Conservation (phyloP, 1,139 yeast species). For the Kurtzmaniella quercitrusa region DNA sequence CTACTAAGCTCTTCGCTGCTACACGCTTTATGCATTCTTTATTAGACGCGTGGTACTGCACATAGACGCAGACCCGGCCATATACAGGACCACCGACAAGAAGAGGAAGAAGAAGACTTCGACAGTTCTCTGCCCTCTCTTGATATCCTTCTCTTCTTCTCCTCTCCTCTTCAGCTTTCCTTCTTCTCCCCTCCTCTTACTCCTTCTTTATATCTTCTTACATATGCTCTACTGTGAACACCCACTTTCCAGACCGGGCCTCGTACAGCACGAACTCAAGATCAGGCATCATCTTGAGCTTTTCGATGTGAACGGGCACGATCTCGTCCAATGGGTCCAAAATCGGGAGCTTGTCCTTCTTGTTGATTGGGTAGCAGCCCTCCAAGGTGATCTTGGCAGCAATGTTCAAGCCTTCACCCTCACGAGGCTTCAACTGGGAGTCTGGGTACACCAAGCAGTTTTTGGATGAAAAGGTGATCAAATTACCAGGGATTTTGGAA, state of each 20-base stretch:
- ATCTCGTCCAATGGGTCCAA: constrained; percentile 75
- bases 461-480: constrained; percentile 58
- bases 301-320: constrained; percentile 63
- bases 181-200: background rate
- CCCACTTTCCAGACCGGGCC: constrained; percentile 78
- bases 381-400: constrained; percentile 70
- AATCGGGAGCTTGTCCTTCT: constrained; percentile 68
- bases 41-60: constrained; percentile 3
- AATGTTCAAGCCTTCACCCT: constrained; percentile 81
- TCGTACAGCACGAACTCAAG: constrained; percentile 74
- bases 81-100: background rate
- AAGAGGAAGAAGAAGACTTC: no score
- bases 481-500: constrained; percentile 55
- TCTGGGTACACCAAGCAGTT: constrained; percentile 75
- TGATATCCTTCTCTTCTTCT: background rate
- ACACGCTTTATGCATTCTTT: background rate
- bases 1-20: background rate
- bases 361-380: constrained; percentile 73
- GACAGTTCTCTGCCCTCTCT: no score
- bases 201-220: no score
- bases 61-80: background rate
- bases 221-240: constrained; percentile 49
- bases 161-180: background rate
- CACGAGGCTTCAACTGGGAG: constrained; percentile 51
- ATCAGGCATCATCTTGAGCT: constrained; percentile 56